Evolutionary conservation across 2,329 filamentous ascomycete genomes (phyloP).

Genomic region (Metarhizium album): DNA sequence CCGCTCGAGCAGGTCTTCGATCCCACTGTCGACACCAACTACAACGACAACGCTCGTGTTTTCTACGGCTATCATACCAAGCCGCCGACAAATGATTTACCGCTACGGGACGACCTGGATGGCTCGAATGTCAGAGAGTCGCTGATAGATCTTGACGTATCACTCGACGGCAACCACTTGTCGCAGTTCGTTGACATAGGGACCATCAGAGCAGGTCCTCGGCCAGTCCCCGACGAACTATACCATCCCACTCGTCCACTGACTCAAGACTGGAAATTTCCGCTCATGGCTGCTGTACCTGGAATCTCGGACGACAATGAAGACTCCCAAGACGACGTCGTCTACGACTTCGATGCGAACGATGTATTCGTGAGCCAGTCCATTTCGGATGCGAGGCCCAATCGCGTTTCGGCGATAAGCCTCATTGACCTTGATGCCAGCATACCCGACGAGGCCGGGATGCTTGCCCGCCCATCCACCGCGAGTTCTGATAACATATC

Average conservation of each 20-base stretch:
- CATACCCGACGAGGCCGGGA: conserved; percentile 37
- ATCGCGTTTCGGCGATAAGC: conserved; percentile 32
- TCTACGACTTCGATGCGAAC: conserved; percentile 30
- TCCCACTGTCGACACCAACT: conserved; percentile 51
- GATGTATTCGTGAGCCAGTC: conserved; percentile 7
- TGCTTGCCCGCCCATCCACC: conserved; percentile 43
- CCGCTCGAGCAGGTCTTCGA: conserved; percentile 56
- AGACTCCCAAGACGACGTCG: conserved; percentile 39
- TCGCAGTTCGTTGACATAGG: conserved; percentile 50
- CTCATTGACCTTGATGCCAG: conserved; percentile 46
- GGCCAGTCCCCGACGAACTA: conserved; percentile 46
- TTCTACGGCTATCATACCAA: conserved; percentile 43
- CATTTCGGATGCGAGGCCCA: conserved; percentile 15
- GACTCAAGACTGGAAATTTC: conserved; percentile 48
- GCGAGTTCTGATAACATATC: conserved; percentile 48
- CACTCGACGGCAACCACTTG: conserved; percentile 42
- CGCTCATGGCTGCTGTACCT: conserved; percentile 31
- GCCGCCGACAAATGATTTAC: conserved; percentile 40
- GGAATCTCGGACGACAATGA: conserved; percentile 25
- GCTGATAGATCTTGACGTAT: conserved; percentile 53
- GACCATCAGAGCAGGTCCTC: conserved; percentile 42
- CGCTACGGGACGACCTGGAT: conserved; percentile 43
- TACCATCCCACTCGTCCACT: conserved; percentile 32
- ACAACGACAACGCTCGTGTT: conserved; percentile 51
- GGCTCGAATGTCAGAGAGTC: conserved; percentile 45